These are phyloP conservation scores for Cucumis hystrix DNA, from an alignment of 306 rosid species.

Conservation along the genomic window DNA sequence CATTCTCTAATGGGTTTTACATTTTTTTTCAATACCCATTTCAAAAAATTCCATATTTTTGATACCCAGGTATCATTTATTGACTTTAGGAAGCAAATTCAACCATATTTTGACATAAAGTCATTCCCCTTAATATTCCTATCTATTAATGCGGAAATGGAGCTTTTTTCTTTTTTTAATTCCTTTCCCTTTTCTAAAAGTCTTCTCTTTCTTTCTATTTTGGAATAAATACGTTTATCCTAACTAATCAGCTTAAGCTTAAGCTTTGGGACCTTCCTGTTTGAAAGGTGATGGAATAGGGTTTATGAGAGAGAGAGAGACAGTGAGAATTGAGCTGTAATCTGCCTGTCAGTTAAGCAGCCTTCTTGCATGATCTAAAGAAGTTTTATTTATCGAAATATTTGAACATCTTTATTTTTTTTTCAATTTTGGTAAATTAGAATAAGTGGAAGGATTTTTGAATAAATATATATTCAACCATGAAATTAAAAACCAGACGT, in stretches of 20 bases:
- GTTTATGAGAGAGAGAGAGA: slow-evolving; percentile 28
- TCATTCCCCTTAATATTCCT: background rate
- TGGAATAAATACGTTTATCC: background rate
- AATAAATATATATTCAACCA: slow-evolving; percentile 14
- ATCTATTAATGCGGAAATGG: background rate
- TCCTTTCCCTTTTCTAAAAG: background rate
- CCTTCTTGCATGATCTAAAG: slow-evolving; percentile 83
- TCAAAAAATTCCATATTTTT: background rate
- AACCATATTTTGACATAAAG: background rate
- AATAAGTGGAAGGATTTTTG: background rate
- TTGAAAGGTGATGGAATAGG: slow-evolving; percentile 27
- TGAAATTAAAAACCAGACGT: slow-evolving; percentile 49
- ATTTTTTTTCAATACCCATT: background rate
- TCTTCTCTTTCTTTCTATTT: background rate
- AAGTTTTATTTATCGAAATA: background rate
- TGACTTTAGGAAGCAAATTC: background rate
- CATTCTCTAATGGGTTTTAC: background rate
- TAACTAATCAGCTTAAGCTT: background rate
- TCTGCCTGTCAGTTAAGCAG: slow-evolving; percentile 82
- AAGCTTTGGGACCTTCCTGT: background rate
- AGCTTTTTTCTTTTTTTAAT: background rate
- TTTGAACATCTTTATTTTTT: background rate
- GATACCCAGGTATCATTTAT: background rate
- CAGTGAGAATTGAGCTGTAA: slow-evolving; percentile 68
- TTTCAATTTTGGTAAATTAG: background rate